Evolutionary conservation across 805 yeast genomes (phyloP).

Genomic region (Candida pseudoglaebosa): DNA sequence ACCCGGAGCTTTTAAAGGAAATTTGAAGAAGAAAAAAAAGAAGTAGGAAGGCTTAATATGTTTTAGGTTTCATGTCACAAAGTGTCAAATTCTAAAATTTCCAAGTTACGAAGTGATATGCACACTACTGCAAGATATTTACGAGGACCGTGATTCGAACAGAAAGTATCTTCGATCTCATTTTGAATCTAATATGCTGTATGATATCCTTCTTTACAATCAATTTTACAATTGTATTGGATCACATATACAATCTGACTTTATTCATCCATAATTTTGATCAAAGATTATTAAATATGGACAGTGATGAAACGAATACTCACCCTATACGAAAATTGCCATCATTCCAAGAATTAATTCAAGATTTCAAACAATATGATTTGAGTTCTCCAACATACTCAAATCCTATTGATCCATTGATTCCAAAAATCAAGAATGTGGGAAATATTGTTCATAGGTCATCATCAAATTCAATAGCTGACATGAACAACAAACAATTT

Average conservation of each 20-base stretch:
- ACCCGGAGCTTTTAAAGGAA: constrained; percentile 13
- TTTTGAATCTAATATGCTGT: neutral
- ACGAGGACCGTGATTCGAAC: neutral
- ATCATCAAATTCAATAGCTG: neutral
- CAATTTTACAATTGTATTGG: neutral
- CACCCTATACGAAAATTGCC: too few species aligned
- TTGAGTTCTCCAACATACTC: neutral
- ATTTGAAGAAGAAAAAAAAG: constrained; percentile 17
- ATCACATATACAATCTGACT: neutral
- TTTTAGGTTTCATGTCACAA: neutral
- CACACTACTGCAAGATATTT: constrained; percentile 1
- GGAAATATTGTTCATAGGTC: neutral
- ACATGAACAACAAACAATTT: neutral
- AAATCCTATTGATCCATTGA: neutral
- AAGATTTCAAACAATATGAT: neutral
- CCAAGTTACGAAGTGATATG: neutral
- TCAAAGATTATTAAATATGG: too few species aligned
- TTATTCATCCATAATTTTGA: too few species aligned
- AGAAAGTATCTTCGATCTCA: neutral
- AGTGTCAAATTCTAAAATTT: neutral
- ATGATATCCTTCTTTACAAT: neutral
- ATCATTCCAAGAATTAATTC: constrained; percentile 4
- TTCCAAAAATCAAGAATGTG: neutral
- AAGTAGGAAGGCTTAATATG: neutral
- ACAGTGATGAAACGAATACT: neutral